These are phyloP conservation scores for Citrus hindsii DNA, from an alignment of 345 rosid genomes.

Conservation along the genomic window DNA sequence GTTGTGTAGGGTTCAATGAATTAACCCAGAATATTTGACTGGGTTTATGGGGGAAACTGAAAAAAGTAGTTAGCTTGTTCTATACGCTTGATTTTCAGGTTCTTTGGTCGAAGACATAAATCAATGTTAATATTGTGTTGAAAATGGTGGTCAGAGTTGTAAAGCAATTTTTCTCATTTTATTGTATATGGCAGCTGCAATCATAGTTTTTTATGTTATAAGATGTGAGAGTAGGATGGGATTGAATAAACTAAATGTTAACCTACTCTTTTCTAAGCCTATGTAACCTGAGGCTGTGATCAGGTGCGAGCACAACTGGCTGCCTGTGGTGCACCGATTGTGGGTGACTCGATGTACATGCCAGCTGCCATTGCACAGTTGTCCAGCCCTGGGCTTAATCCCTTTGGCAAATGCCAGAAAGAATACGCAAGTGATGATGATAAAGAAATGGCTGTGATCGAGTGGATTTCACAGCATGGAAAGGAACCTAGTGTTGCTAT, in stretches of 20 bases:
- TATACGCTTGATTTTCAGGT: neutral
- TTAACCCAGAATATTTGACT: neutral
- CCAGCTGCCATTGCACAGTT: slow-evolving; percentile 76
- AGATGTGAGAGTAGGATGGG: neutral
- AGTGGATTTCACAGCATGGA: slow-evolving; percentile 72
- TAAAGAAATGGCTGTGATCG: slow-evolving; percentile 47
- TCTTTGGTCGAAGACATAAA: neutral
- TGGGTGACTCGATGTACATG: slow-evolving; percentile 94
- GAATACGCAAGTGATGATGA: slow-evolving; percentile 32
- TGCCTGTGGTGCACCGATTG: slow-evolving; percentile 80
- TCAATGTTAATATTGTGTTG: neutral
- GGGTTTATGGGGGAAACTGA: neutral
- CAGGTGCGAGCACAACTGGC: slow-evolving; percentile 91
- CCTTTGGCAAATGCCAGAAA: slow-evolving; percentile 57
- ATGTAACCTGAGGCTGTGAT: slow-evolving; percentile 4
- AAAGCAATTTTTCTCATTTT: neutral
- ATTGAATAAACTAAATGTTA: neutral
- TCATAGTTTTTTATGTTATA: neutral
- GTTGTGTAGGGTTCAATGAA: neutral
- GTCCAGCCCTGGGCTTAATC: slow-evolving; percentile 54
- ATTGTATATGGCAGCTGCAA: neutral
- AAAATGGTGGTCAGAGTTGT: neutral
- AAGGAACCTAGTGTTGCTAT: slow-evolving; percentile 74
- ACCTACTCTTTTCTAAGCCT: neutral
- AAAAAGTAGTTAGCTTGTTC: neutral